Percentiles rank a stretch among this genome's conserved stretches.
phyloP scores from a whole-genome alignment of 441 rosid species.

The Codiaeum variegatum region DNA sequence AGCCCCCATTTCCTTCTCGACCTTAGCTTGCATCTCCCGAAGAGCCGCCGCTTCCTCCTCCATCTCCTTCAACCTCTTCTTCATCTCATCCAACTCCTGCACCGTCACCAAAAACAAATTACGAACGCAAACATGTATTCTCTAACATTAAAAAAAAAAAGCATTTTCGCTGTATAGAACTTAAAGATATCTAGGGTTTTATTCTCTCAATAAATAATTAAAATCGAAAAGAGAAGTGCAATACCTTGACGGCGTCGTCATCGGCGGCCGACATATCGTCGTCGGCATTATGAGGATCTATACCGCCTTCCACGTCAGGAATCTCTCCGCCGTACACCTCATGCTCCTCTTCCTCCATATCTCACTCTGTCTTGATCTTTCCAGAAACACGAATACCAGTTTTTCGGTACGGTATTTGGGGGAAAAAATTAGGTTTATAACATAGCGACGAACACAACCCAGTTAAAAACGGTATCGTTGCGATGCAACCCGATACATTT shows the following conservation, averaged over 20 bases:
- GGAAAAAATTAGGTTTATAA: background rate
- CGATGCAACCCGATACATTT: no score
- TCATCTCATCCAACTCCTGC: slow-evolving; percentile 93
- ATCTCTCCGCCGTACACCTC: slow-evolving; percentile 95
- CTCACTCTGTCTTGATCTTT: background rate
- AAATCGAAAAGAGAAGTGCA: background rate
- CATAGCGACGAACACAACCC: background rate
- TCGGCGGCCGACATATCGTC: slow-evolving; percentile 67
- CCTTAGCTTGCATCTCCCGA: slow-evolving; percentile 96
- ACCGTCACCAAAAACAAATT: background rate
- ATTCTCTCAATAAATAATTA: background rate
- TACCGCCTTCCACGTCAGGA: slow-evolving; percentile 76
- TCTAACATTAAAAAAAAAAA: background rate
- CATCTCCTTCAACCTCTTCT: slow-evolving; percentile 88
- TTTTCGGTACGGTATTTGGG: background rate
- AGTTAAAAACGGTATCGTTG: background rate
- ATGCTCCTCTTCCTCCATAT: slow-evolving; percentile 87
- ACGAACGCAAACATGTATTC: background rate
- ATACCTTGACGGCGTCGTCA: slow-evolving; percentile 78
- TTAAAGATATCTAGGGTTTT: slow-evolving; percentile 16
- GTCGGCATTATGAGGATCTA: slow-evolving; percentile 57
- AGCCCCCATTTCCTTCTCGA: slow-evolving; percentile 93
- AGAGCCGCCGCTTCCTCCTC: slow-evolving; percentile 96
- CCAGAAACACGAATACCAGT: background rate
- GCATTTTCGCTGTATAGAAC: background rate